phyloP scores from a whole-genome alignment of 768 basidiomycete genomes.

The Collybia sp. region DNA sequence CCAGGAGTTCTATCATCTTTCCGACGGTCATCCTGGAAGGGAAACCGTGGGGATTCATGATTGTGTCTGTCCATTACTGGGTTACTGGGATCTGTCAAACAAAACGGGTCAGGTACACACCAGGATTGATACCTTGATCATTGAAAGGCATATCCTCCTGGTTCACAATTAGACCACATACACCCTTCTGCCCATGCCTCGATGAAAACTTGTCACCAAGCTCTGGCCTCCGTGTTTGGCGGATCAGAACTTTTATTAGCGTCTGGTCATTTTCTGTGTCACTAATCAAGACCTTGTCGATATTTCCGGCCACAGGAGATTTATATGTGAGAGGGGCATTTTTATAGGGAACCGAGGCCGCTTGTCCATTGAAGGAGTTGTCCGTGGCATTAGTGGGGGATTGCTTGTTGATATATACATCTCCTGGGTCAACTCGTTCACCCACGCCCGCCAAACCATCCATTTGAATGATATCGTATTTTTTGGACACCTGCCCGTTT shows the following conservation, averaged over 20 bases:
- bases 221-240: slow-evolving; percentile 95
- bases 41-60: slow-evolving; percentile 99
- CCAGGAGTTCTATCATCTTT: slow-evolving; percentile 98
- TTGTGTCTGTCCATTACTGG: slow-evolving; percentile 61
- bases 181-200: slow-evolving; percentile 97
- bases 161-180: slow-evolving; percentile 97
- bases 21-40: slow-evolving; percentile 99
- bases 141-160: slow-evolving; percentile 99
- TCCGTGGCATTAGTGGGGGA: slow-evolving; percentile 92
- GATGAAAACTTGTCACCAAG: slow-evolving; percentile 99
- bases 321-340: slow-evolving; percentile 93
- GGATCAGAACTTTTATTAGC: slow-evolving; percentile 93
- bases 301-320: slow-evolving; percentile 86
- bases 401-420: slow-evolving; percentile 97
- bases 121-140: slow-evolving; percentile 92
- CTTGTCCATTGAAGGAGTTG: slow-evolving; percentile 82
- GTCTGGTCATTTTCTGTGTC: slow-evolving; percentile 97
- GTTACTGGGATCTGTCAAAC: slow-evolving; percentile 6
- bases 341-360: slow-evolving; percentile 82
- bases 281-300: slow-evolving; percentile 97
- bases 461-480: slow-evolving; percentile 85
- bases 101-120: slow-evolving; percentile 33
- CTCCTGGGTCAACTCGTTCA: slow-evolving; percentile 87
- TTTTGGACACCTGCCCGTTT: slow-evolving; percentile 72
- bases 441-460: slow-evolving; percentile 96